phyloP scores from a whole-genome alignment of 2,329 filamentous ascomycete genomes.

The Paecilomyces dactylethromorphus region DNA sequence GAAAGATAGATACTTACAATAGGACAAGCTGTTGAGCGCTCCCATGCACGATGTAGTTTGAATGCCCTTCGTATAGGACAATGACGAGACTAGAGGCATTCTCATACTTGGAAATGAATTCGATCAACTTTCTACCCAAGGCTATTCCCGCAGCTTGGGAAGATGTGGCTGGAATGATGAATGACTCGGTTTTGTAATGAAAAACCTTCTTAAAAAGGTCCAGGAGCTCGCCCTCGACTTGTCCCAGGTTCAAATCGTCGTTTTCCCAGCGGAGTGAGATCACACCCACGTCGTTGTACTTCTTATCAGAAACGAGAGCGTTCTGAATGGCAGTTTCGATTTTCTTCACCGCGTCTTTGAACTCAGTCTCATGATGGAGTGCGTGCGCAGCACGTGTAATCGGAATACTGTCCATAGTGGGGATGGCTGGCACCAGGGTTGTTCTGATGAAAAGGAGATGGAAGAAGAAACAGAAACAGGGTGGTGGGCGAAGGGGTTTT shows the following conservation, averaged over 20 bases:
- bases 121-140: neutral
- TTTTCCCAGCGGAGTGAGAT: conserved; percentile 3
- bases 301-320: conserved; percentile 1
- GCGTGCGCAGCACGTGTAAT: neutral
- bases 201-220: neutral
- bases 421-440: no score
- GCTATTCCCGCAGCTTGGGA: no score
- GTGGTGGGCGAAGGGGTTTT: no score
- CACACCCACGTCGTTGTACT: conserved; percentile 1
- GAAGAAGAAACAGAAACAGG: no score
- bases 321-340: conserved; percentile 2
- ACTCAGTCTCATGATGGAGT: conserved; percentile 1
- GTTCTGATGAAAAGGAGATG: no score
- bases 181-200: neutral
- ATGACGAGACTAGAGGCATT: conserved; percentile 1
- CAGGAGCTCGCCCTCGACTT: neutral
- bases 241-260: conserved; percentile 4
- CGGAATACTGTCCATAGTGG: neutral
- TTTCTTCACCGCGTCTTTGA: neutral
- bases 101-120: neutral
- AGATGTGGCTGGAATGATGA: conserved; percentile 1
- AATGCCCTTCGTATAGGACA: conserved; percentile 5
- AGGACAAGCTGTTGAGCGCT: neutral
- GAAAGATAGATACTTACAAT: neutral
- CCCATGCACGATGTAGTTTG: neutral